Evolutionary conservation across 495 filamentous ascomycete species (phyloP), one percentile per base, ranked within the genome.

Genomic region (Penicillium lagena): DNA sequence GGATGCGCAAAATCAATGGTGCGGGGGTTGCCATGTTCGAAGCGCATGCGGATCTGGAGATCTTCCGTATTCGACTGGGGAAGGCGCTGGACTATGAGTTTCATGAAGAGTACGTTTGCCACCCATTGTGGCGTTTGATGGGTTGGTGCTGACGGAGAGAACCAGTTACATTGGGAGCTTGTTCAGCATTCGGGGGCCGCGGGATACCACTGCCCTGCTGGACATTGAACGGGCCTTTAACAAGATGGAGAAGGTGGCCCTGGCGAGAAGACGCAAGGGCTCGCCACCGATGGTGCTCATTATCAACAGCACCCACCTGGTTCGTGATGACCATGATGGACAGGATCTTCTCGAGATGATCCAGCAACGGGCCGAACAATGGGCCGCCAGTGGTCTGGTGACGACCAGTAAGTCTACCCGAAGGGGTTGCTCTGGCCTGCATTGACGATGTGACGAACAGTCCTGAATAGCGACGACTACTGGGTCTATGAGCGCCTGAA

Each of bases 201-300:
- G 93, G 13, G 93, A 98, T 52, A 88, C 87, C 2, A 90, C 86
- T 0, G 87, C 93, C 5, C 62, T 98, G 12, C 71, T 98, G 11
- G 93, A 98, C 52, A 95, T 98, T 40, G 93, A 98, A 56, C 79
- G 93, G 12, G 93, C 93, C 1, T 82, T 98, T 64, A 98, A 98
- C 73, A 96, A 97, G 63, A 68, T 98, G 6, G 91, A 98, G 60
- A 98, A 98, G 65, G 87, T 96, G 8, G 93, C 93, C 0, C 58
- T 96, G 13, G 68, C 60, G 44, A 76, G 87, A 33, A 75, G 82
- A n/a, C 56, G 68, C 15, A 64, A 63, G 35, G 77, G 79, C 7
- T 73, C 76, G 43, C 42, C 54, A 7, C 93, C 93, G 12, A 60
- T 97, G 31, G 70, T 97, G 9, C 58, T 98, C 40, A 91, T 98